phyloP scores from a whole-genome alignment of 129 eudicot genomes.

The Pittosporum tobira region DNA sequence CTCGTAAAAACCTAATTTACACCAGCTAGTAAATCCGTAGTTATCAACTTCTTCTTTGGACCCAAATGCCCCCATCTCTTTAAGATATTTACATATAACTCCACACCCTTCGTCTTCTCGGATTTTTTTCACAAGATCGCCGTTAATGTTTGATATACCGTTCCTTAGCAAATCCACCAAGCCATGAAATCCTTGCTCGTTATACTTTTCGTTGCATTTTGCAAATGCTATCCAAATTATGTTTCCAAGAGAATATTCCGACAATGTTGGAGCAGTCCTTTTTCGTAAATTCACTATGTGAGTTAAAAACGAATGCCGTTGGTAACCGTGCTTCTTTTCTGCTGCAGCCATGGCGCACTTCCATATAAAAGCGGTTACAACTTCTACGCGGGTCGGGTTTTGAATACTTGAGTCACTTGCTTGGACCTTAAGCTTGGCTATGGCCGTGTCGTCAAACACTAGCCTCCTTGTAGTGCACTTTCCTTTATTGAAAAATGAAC shows the following conservation, averaged over 20 bases:
- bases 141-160: slow-evolving; percentile 34
- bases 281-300: slow-evolving; percentile 52
- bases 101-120: slow-evolving; percentile 27
- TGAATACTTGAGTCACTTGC: neutral
- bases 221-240: slow-evolving; percentile 50
- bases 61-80: slow-evolving; percentile 24
- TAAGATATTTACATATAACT: slow-evolving; percentile 33
- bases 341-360: slow-evolving; percentile 29
- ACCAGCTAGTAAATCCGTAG: slow-evolving; percentile 54
- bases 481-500: slow-evolving; percentile 46
- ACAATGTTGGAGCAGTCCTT: slow-evolving; percentile 26
- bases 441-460: slow-evolving; percentile 29
- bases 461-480: slow-evolving; percentile 40
- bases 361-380: slow-evolving; percentile 53
- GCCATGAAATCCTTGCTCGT: slow-evolving; percentile 5
- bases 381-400: slow-evolving; percentile 46
- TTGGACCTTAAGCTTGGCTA: slow-evolving; percentile 24
- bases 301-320: slow-evolving; percentile 34
- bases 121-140: slow-evolving; percentile 42
- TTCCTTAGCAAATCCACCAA: slow-evolving; percentile 29
- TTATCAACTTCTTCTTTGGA: slow-evolving; percentile 21
- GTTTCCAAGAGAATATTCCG: slow-evolving; percentile 47
- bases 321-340: slow-evolving; percentile 15
- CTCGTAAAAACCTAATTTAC: slow-evolving; percentile 53
- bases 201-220: slow-evolving; percentile 10